phyloP scores from a whole-genome alignment of 495 filamentous ascomycete species.

The Niebla homalea region DNA sequence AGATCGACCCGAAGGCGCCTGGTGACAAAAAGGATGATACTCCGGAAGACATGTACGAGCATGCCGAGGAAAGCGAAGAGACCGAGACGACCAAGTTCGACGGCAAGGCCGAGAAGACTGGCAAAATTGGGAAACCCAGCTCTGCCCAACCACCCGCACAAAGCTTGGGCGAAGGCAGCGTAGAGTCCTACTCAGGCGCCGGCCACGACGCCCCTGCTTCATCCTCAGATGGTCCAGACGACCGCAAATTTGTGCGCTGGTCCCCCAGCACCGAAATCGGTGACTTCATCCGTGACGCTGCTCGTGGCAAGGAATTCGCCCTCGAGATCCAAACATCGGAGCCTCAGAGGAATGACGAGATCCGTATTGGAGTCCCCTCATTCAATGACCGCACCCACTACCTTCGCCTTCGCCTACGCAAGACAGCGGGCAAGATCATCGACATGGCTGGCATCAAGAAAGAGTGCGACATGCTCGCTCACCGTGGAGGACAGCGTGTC shows the following conservation, averaged over 20 bases:
- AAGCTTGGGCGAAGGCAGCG: conserved; percentile 33
- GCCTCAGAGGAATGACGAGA: conserved; percentile 32
- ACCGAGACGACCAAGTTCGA: conserved; percentile 37
- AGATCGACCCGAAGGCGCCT: conserved; percentile 28
- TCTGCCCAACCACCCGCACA: no score
- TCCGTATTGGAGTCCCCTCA: conserved; percentile 67
- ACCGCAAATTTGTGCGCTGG: conserved; percentile 72
- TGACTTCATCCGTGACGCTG: conserved; percentile 88
- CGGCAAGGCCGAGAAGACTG: conserved; percentile 32
- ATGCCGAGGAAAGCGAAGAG: conserved; percentile 23
- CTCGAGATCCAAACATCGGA: conserved; percentile 63
- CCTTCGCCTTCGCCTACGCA: conserved; percentile 60
- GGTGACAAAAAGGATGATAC: conserved; percentile 17
- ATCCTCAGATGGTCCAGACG: conserved; percentile 13
- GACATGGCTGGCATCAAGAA: conserved; percentile 57
- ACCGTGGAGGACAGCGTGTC: conserved; percentile 61
- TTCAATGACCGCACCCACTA: conserved; percentile 86
- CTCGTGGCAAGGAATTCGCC: conserved; percentile 69
- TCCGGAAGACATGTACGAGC: conserved; percentile 17
- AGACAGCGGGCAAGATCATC: conserved; percentile 53
- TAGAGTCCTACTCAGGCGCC: conserved; percentile 47
- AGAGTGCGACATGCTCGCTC: conserved; percentile 68
- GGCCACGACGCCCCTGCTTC: conserved; percentile 33
- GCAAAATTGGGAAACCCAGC: conserved; percentile 27
- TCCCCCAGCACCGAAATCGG: conserved; percentile 79